Percentiles rank a stretch among this genome's conserved stretches.
These are phyloP conservation scores for Boletus edulis DNA, from an alignment of 768 basidiomycete species.

Conservation along the genomic window DNA sequence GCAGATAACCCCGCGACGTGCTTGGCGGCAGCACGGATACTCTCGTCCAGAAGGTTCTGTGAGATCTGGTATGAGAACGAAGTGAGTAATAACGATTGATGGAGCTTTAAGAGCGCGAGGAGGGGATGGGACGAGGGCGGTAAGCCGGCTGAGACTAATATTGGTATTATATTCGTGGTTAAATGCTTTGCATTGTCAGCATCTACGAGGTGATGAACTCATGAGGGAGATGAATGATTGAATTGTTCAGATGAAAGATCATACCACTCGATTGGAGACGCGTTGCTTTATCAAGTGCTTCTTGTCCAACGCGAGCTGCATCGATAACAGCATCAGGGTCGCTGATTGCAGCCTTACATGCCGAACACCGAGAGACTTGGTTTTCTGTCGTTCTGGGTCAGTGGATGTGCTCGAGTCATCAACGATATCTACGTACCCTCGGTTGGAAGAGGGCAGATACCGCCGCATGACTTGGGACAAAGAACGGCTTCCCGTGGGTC, in stretches of 20 bases:
- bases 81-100: slow-evolving; percentile 62
- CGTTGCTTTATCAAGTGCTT: slow-evolving; percentile 72
- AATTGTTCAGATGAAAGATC: slow-evolving; percentile 2
- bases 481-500: slow-evolving; percentile 70
- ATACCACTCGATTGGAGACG: slow-evolving; percentile 58
- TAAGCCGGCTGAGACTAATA: slow-evolving; percentile 56
- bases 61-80: slow-evolving; percentile 40
- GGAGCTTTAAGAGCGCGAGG: slow-evolving; percentile 69
- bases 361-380: slow-evolving; percentile 46
- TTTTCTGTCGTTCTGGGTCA: slow-evolving; percentile 39
- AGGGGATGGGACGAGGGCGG: slow-evolving; percentile 75
- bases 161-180: slow-evolving; percentile 62
- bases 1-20: slow-evolving; percentile 50
- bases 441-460: slow-evolving; percentile 54
- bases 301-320: slow-evolving; percentile 64
- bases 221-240: background rate
- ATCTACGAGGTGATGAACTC: slow-evolving; percentile 39
- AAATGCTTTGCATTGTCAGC: slow-evolving; percentile 54
- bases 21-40: slow-evolving; percentile 55
- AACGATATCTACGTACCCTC: slow-evolving; percentile 44
- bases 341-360: slow-evolving; percentile 50
- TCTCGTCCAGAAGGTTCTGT: slow-evolving; percentile 59
- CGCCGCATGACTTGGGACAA: slow-evolving; percentile 72
- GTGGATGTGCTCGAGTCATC: background rate
- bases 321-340: slow-evolving; percentile 57